Conservation (phyloP, 495 filamentous ascomycete genomes). For the Aspergillus saccharolyticus region DNA sequence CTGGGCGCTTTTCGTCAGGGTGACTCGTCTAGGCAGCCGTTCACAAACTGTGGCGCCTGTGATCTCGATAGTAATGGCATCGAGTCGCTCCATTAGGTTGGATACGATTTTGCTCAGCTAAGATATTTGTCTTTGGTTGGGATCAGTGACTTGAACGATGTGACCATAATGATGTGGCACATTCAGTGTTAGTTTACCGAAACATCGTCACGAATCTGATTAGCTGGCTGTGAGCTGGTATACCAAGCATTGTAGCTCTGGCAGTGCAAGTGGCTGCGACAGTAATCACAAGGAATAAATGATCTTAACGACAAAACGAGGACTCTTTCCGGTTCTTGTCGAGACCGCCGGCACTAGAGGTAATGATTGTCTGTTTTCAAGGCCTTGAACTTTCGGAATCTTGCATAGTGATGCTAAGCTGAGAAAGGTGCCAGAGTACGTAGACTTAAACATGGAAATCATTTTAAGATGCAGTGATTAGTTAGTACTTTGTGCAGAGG, state of each 20-base stretch:
- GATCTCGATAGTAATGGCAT: not conserved
- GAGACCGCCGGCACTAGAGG: not conserved
- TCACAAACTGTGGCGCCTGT: constrained; percentile 13
- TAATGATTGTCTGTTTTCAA: not conserved
- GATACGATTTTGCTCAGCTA: not conserved
- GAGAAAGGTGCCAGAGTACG: no score
- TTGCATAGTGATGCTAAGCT: not conserved
- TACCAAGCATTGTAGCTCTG: not conserved
- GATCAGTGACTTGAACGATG: not conserved
- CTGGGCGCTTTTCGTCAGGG: not conserved
- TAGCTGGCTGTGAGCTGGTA: not conserved
- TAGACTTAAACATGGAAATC: no score
- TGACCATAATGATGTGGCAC: no score
- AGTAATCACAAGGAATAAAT: not conserved
- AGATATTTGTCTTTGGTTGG: not conserved
- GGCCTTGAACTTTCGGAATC: not conserved
- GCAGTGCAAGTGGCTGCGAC: not conserved
- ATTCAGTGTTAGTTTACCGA: not conserved
- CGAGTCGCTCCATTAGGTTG: not conserved
- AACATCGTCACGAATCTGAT: not conserved
- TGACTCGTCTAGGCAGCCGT: constrained; percentile 7
- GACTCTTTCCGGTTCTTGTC: not conserved
- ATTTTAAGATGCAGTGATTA: no score
- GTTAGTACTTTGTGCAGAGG: no score
- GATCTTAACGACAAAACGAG: not conserved